These are phyloP conservation scores for Iodosphaeria phyllophila DNA, from an alignment of 2,329 filamentous ascomycete genomes.

Conservation along the genomic window DNA sequence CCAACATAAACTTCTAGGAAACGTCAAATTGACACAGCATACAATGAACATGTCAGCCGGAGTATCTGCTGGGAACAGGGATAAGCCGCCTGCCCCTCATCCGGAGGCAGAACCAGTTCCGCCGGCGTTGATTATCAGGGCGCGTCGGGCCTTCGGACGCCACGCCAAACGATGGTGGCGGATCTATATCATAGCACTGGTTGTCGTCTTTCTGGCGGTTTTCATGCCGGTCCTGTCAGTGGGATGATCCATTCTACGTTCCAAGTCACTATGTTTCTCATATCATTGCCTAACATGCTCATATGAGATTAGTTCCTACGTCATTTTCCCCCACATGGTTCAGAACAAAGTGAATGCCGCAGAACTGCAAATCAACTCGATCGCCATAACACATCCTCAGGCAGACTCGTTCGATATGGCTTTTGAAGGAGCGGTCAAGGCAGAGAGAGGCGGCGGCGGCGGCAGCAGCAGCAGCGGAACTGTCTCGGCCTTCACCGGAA, in stretches of 20 bases:
- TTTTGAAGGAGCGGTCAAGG: conserved; percentile 35
- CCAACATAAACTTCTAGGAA: no score
- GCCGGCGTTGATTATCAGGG: no score
- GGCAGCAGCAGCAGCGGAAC: conserved; percentile 31
- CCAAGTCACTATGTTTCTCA: neutral
- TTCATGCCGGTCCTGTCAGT: conserved; percentile 42
- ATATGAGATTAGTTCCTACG: conserved; percentile 27
- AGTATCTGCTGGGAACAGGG: no score
- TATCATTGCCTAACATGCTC: neutral
- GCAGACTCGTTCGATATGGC: conserved; percentile 26
- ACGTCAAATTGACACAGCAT: no score
- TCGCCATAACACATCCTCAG: conserved; percentile 27
- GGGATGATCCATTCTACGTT: neutral
- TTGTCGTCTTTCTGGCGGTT: conserved; percentile 30
- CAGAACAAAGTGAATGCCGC: conserved; percentile 36
- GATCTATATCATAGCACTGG: conserved; percentile 32
- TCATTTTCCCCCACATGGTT: conserved; percentile 35
- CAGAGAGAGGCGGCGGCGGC: no score
- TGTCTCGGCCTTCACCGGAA: conserved; percentile 29
- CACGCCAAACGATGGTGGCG: conserved; percentile 43
- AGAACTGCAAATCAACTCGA: conserved; percentile 29
- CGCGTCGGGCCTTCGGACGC: no score
- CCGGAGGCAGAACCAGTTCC: no score
- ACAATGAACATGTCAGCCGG: no score
- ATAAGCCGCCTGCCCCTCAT: no score